Evolutionary conservation across 257 asterid species (phyloP), one percentile per base, ranked within the genome.

Genomic region (Leptodermis oblonga): DNA sequence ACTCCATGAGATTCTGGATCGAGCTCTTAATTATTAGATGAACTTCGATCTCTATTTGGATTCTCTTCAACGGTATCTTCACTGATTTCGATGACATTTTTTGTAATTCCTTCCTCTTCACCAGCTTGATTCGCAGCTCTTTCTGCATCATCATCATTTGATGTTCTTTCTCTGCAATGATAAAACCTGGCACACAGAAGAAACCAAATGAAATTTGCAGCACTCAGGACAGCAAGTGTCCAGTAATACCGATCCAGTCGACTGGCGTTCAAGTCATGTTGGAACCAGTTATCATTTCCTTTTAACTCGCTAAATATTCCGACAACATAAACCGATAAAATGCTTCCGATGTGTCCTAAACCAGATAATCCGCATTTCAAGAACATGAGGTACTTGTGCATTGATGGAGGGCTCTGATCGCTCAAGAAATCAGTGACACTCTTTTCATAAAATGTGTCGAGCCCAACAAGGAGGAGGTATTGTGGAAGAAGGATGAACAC

Each of bases 241-340:
- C 86, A 85, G 41, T 79, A 87, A 39, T 83, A 87, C 39, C 67
- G 68, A 72, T 89, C 96, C 80, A 87, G 49, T 1, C 92, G 87
- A 52, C 96, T 87, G 76, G 53, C 37, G 25, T 79, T 85, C 77
- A 89, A 61, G n/a, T 86, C 76, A 14, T 46, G 12, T 59, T 87
- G 90, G 56, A 85, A 84, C 96, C 92, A 89, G 39, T 72, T 87
- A 7, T 0, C 7, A 3, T 54, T 74, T 23, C 86, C 84, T 4
- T 82, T 79, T 18, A 15, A 73, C 49, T 78, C 79, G 37, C 90
- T 89, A 7, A 87, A 26, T 39, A 66, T 82, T 12, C 92, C 86
- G 36, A 81, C 89, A n/a, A 71, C 69, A 43, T 75, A 70, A 33
- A 87, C 92, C 0, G 80, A 70, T 2, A 84, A 17, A 61, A 78